phyloP scores from a whole-genome alignment of 2,329 filamentous ascomycete species.

The Clarireedia monteithiana region DNA sequence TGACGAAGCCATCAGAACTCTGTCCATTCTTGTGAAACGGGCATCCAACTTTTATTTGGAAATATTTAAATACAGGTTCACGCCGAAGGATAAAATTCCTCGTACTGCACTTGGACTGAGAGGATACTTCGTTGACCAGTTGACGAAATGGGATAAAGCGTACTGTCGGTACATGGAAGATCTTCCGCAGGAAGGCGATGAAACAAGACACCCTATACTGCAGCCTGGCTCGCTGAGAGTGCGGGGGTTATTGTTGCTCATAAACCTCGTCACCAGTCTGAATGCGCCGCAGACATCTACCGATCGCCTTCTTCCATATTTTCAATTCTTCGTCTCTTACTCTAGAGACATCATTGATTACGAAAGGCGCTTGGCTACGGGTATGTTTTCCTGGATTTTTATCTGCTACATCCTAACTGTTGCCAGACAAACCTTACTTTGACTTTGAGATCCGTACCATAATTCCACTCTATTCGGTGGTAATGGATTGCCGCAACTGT shows the following conservation, averaged over 20 bases:
- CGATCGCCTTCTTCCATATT: background rate
- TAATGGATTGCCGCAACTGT: conserved; percentile 53
- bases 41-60: conserved; percentile 31
- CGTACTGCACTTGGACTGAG: background rate
- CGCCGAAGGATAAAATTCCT: conserved; percentile 29
- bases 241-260: background rate
- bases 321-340: background rate
- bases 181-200: background rate
- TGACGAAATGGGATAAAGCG: background rate
- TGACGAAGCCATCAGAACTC: conserved; percentile 21
- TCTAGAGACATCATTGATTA: conserved; percentile 1
- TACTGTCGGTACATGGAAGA: background rate
- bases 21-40: conserved; percentile 30
- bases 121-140: conserved; percentile 1
- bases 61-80: conserved; percentile 10
- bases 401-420: background rate
- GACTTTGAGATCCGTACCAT: conserved; percentile 39
- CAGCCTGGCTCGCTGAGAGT: conserved; percentile 1
- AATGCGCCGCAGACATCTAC: background rate
- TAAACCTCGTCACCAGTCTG: conserved; percentile 5
- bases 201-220: background rate
- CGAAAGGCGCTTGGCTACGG: background rate
- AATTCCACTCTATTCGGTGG: conserved; percentile 54
- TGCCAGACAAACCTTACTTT: conserved; percentile 6
- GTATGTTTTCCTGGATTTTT: background rate